Base-by-base conservation (phyloP, 352 stramenopile species). In the Pythium phragmiticola region DNA sequence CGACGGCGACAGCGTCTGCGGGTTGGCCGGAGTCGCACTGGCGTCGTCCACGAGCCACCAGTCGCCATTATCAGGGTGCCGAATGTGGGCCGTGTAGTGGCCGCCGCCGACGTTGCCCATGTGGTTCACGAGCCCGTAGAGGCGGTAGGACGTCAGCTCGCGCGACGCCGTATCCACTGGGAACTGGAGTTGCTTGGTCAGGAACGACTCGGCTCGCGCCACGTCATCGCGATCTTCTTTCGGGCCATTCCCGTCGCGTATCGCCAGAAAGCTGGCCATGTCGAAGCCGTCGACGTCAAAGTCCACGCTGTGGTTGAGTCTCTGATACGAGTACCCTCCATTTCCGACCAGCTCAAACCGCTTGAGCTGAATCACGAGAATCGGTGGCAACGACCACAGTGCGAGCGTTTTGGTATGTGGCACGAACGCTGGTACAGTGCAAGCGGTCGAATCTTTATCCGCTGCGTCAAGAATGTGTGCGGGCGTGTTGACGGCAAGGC, bases 41-140 rank as follows among this genome's bases (percentile, higher is more conserved):
- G 71, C 79, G 78, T 99, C 97, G 63, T 99, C 97, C 49, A 98
- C 98, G 50, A 96, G 77, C 71, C 94, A 97, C 96, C 97, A 99
- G 42, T 76, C 68, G 39, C 64, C 67, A 55, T 66, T 78, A 14
- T 76, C 63, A 17, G 66, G 53, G 23, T 77, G 68, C 13, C 70
- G 68, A 23, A 88, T 72, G 57, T 87, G 77, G 6, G 84, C 82
- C 1, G 79, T 88, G 77, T 99, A 99, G 70, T 99, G 97, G 4
- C 96, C 96, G 19, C 85, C 85, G 13, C 88, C 89, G 13, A 98
- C 79, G n/a, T 82, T 87, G 16, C 96, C 96, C 63, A 92, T 84
- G 76, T 99, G 96, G 76, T 98, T 92, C 56, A 98, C 90, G 7
- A 99, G 83, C 14, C 83, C 92, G 65, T 98, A 99, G 39, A 99